A percentile compares a stretch with the other conserved stretches of the same genome.
Conservation (phyloP, 129 eudicot species). For the Lonicera japonica region DNA sequence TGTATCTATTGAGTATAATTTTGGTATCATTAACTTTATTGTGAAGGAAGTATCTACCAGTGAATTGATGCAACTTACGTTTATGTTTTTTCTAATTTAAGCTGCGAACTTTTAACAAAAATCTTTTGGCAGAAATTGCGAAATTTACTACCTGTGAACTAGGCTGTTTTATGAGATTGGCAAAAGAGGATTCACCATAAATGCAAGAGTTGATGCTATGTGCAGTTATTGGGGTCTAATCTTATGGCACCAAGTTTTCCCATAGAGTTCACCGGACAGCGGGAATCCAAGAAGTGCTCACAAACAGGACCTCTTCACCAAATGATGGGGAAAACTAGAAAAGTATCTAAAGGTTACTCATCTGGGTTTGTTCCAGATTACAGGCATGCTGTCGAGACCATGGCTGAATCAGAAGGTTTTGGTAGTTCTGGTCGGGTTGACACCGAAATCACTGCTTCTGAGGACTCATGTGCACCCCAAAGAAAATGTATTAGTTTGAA, state of each 20-base stretch:
- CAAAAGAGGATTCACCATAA: neutral
- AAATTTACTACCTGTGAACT: neutral
- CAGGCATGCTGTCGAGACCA: conserved; percentile 61
- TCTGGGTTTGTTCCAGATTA: conserved; percentile 60
- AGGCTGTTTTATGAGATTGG: neutral
- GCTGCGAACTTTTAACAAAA: too few relatives aligned
- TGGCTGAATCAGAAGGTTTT: conserved; percentile 71
- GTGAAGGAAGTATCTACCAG: neutral
- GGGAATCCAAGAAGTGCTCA: conserved; percentile 31
- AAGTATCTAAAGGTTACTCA: conserved; percentile 50
- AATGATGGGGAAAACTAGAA: conserved; percentile 75
- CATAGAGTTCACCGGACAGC: conserved; percentile 47
- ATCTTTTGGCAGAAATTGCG: neutral
- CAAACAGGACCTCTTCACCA: conserved; percentile 14
- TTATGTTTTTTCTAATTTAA: neutral
- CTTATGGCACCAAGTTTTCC: conserved; percentile 64
- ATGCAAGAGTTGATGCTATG: conserved; percentile 24
- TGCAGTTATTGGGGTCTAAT: conserved; percentile 28
- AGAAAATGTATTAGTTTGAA: conserved; percentile 41
- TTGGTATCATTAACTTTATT: neutral
- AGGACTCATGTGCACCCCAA: conserved; percentile 50
- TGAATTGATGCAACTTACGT: neutral
- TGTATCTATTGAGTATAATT: neutral
- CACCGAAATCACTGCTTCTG: conserved; percentile 45
- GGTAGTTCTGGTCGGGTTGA: conserved; percentile 65